Evolutionary conservation across 169 alveolate genomes (phyloP), one percentile per base, ranked within the genome.

Genomic region (Cryptosporidium xiaoi): DNA sequence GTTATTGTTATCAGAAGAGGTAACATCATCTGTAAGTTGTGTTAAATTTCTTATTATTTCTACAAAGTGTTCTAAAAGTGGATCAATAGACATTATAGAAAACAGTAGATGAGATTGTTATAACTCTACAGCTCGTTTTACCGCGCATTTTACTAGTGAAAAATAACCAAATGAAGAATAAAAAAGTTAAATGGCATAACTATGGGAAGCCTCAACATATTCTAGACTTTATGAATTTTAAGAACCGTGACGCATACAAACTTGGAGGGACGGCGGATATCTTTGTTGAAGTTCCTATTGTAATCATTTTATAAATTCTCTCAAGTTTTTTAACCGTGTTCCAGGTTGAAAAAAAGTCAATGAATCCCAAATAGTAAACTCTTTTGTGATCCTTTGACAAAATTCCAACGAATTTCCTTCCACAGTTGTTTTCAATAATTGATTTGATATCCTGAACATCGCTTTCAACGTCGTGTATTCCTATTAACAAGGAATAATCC

Each of bases 401-500:
- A 44, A 91, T 90, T 93, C 94, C 34, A 10, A 82, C 85, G 20
- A 83, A 56, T 13, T 53, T 64, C 48, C 87, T 51, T n/a, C 64
- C 31, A 36, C 69, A 65, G 33, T 36, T 34, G 50, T 62, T 77
- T 62, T 56, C 87, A 40, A 56, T 62, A 0, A 77, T 65, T 3
- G 69, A 60, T 3, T 44, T 40, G n/a, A 77, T 77, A 36, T 77
- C 64, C 33, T 3, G 55, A 40, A 31, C 50, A 5, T 77, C 87
- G 53, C 64, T 71, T 27, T 77, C 46, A 6, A 77, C 87, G 66
- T 94, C 71, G 90, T 96, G 98, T 51, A 96, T 92, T 10, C 99
- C 99, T 58, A 96, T 91, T 18, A 96, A 93, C 50, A 95, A 93
- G 48, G 98, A 95, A 90, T 96, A 96, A 91, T 96, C 99, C 92